Base-by-base conservation (phyloP, 495 filamentous ascomycete species). In the Annulohypoxylon stygium region DNA sequence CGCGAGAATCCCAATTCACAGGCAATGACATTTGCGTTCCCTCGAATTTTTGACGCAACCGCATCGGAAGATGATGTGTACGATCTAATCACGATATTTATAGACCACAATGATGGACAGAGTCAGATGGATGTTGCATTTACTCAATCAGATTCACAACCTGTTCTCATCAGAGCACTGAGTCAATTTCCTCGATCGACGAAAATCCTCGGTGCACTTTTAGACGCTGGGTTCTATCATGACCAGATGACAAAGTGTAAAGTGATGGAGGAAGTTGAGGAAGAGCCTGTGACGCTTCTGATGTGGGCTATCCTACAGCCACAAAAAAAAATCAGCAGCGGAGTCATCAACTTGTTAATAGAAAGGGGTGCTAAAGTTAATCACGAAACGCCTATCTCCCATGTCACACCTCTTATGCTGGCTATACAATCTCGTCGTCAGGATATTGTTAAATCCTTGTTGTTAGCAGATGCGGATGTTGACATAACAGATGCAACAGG, bases 231-330 rank as follows among this genome's bases (percentile, higher is more conserved):
- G 0, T 86, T 82, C 59, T 86, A 85, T 39, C 78, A 85, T 33
- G 83, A 86, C 39, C 82, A 83, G 47, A 73, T 78, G 55, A 81
- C 76, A 0, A 76, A 6, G 6, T 73, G 74, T 23, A 75, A 62
- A 14, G 78, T 85, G 4, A 75, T 78, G 69, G 75, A 78, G 0
- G 81, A 81, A 6, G 60, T 80, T 3, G 82, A 83, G 47, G 73
- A 76, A 0, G 84, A 86, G 51, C 57, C 78, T 16, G 83, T 83
- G 54, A 82, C 74, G 16, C 70, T 86, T 1, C 72, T 86, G 16
- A 81, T 85, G 58, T 86, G 84, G 84, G 74, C 82, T 4, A 71
- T 86, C 3, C 55, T 81, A 10, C 84, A 86, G 57, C 84, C 84
- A 4, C 83, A 86, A 63, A 86, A 86, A 73, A 79, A 78, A 60